These are phyloP conservation scores for Magnaporthiopsis incrustans DNA, from an alignment of 2,329 filamentous ascomycete species.

Conservation along the genomic window DNA sequence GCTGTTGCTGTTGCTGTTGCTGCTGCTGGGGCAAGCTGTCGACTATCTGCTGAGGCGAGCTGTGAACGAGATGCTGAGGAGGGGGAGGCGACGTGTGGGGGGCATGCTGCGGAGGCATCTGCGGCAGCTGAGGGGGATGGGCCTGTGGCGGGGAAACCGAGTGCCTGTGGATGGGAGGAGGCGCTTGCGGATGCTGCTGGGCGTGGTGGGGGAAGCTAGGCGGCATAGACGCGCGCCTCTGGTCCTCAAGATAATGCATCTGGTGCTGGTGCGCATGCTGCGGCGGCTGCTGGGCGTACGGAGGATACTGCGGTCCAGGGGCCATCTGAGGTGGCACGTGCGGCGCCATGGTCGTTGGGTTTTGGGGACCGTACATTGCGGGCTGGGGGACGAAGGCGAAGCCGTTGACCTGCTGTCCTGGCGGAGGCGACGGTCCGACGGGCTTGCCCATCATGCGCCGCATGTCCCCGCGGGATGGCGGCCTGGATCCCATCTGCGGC, in stretches of 20 bases:
- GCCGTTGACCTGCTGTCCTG: slow-evolving; percentile 43
- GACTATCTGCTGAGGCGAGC: slow-evolving; percentile 10
- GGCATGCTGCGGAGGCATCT: slow-evolving; percentile 37
- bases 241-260: slow-evolving; percentile 70
- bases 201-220: slow-evolving; percentile 53
- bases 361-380: slow-evolving; percentile 70
- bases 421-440: slow-evolving; percentile 35
- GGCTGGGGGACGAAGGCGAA: slow-evolving; percentile 83
- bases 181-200: slow-evolving; percentile 37
- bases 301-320: slow-evolving; percentile 25
- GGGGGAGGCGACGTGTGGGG: slow-evolving; percentile 25
- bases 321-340: slow-evolving; percentile 30
- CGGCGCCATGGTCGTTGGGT: slow-evolving; percentile 31
- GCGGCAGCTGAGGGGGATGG: slow-evolving; percentile 42
- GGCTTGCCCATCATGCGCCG: slow-evolving; percentile 63
- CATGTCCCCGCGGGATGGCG: slow-evolving; percentile 71
- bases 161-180: slow-evolving; percentile 36
- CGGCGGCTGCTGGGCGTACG: slow-evolving; percentile 24
- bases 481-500: slow-evolving; percentile 65
- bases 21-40: slow-evolving; percentile 23
- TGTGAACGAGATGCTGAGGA: slow-evolving; percentile 26
- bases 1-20: slow-evolving; percentile 40
- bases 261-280: slow-evolving; percentile 27
- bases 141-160: slow-evolving; percentile 54
- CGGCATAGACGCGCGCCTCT: slow-evolving; percentile 66